These are phyloP conservation scores for Rhynchosporium secalis DNA, from an alignment of 2,329 filamentous ascomycete species.

Conservation along the genomic window DNA sequence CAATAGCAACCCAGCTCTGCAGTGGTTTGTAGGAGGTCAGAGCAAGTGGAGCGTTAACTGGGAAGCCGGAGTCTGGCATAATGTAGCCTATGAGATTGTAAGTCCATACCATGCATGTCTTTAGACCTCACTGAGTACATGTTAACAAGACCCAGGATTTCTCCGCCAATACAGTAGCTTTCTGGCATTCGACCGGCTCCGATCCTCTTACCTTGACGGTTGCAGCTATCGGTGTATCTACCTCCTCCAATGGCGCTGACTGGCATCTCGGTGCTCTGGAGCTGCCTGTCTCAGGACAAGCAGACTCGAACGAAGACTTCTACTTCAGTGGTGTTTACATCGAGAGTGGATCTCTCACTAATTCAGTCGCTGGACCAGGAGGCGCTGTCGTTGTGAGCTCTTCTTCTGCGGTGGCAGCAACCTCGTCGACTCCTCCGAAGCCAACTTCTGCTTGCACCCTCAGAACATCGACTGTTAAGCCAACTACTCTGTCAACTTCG, in stretches of 20 bases:
- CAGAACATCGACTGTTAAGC: constrained; percentile 1
- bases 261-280: constrained; percentile 73
- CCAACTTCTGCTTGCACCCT: constrained; percentile 2
- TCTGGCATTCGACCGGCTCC: constrained; percentile 69
- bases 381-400: constrained; percentile 25
- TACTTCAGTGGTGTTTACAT: constrained; percentile 73
- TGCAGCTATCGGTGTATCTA: constrained; percentile 58
- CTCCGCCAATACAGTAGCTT: constrained; percentile 57
- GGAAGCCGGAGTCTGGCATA: constrained; percentile 68
- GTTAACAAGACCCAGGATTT: constrained; percentile 51
- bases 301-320: constrained; percentile 62
- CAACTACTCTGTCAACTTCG: constrained; percentile 57
- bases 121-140: background rate
- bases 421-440: constrained; percentile 2
- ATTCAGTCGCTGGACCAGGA: constrained; percentile 41
- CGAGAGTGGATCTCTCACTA: constrained; percentile 55
- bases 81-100: constrained; percentile 70
- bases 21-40: constrained; percentile 63
- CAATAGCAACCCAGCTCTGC: constrained; percentile 54
- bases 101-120: constrained; percentile 22
- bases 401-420: constrained; percentile 9
- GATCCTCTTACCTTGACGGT: constrained; percentile 58
- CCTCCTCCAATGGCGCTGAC: constrained; percentile 67
- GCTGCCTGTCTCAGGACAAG: constrained; percentile 57
- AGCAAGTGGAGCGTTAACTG: constrained; percentile 64